phyloP scores from a whole-genome alignment of 2,329 filamentous ascomycete species.

The Alternaria metachromatica region DNA sequence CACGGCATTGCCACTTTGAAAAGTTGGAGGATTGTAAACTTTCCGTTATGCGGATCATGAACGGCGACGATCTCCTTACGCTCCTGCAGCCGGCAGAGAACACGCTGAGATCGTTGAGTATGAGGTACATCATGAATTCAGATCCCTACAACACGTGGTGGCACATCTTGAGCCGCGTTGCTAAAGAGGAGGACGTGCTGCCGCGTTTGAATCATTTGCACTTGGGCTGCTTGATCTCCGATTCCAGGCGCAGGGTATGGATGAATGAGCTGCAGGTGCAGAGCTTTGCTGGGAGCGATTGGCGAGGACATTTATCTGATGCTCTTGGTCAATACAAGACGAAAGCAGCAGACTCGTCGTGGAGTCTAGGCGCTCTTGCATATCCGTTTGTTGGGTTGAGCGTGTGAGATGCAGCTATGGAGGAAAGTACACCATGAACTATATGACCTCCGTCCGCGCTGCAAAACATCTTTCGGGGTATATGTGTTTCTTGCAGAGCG shows the following conservation, averaged over 20 bases:
- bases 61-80: conserved; percentile 13
- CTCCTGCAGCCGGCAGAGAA: conserved; percentile 20
- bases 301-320: conserved; percentile 11
- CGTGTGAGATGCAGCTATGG: not conserved
- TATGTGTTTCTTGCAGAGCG: not conserved
- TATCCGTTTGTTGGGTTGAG: conserved; percentile 27
- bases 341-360: conserved; percentile 20
- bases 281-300: conserved; percentile 6
- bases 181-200: conserved; percentile 1
- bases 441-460: not conserved
- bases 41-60: conserved; percentile 21
- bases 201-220: conserved; percentile 13
- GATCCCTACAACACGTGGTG: conserved; percentile 20
- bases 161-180: conserved; percentile 19
- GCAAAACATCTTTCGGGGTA: not conserved
- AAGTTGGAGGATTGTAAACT: conserved; percentile 24
- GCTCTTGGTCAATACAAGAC: conserved; percentile 2
- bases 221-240: conserved; percentile 18
- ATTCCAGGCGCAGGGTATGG: not conserved
- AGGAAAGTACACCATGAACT: not conserved
- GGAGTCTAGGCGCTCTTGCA: conserved; percentile 24
- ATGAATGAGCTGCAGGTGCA: conserved; percentile 12
- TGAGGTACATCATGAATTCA: conserved; percentile 20
- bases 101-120: conserved; percentile 15
- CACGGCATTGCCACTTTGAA: conserved; percentile 24